These are phyloP conservation scores for Colletotrichum trifolii DNA, from an alignment of 2,329 filamentous ascomycete genomes.

Conservation along the genomic window DNA sequence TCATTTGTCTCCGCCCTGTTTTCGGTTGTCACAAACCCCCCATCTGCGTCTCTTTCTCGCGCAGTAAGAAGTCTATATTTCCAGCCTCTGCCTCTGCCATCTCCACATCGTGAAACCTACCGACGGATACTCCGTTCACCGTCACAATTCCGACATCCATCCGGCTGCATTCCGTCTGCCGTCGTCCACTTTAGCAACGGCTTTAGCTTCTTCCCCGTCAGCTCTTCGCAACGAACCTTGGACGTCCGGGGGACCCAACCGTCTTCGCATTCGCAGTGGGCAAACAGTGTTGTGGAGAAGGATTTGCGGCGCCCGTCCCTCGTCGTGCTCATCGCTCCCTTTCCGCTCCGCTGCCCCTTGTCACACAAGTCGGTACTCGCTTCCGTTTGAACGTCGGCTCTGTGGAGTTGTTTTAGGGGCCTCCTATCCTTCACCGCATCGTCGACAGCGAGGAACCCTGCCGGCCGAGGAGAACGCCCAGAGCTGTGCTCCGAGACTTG, in stretches of 20 bases:
- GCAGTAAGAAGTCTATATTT: not conserved
- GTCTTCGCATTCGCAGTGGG: not conserved
- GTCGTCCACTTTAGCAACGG: conserved; percentile 28
- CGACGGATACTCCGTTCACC: not conserved
- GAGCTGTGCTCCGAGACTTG: conserved; percentile 18
- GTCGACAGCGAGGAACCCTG: conserved; percentile 26
- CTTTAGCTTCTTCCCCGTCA: not conserved
- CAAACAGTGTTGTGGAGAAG: conserved; percentile 1
- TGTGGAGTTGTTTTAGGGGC: conserved; percentile 33
- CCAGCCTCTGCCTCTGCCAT: conserved; percentile 21
- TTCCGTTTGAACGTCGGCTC: conserved; percentile 23
- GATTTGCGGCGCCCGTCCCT: conserved; percentile 26
- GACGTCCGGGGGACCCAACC: no score
- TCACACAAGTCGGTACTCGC: conserved; percentile 32
- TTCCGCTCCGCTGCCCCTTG: conserved; percentile 21
- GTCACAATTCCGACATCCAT: not conserved
- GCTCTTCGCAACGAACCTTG: no score
- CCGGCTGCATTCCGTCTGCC: conserved; percentile 11
- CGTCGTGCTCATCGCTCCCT: conserved; percentile 1
- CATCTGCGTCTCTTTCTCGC: conserved; percentile 5
- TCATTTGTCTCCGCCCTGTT: not conserved
- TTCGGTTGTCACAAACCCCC: conserved; percentile 5
- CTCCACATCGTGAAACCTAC: conserved; percentile 1
- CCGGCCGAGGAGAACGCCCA: conserved; percentile 11
- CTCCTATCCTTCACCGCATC: conserved; percentile 35